Percentiles rank a stretch among this genome's conserved stretches.
Conservation (phyloP, 805 yeast species). For the Tetrapisispora nanseiensis region DNA sequence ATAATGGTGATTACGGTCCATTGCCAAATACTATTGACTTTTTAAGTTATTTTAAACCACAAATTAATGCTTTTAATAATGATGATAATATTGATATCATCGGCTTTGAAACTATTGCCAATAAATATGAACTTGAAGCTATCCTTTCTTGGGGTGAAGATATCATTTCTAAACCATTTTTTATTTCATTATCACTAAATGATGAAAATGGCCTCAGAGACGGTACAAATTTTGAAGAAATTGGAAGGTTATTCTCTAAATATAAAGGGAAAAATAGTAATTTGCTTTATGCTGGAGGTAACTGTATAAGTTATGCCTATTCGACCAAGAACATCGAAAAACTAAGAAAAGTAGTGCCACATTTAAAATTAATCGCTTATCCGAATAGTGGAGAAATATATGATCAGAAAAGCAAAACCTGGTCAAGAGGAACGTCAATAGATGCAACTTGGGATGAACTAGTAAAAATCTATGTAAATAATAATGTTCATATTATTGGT, state of each 20-base stretch:
- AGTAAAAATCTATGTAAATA: slow-evolving; percentile 33
- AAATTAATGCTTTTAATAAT: slow-evolving; percentile 42
- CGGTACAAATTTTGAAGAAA: slow-evolving; percentile 35
- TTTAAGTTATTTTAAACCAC: slow-evolving; percentile 25
- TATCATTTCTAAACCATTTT: slow-evolving; percentile 35
- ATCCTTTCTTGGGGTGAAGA: slow-evolving; percentile 34
- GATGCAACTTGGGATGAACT: slow-evolving; percentile 32
- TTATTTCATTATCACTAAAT: slow-evolving; percentile 35
- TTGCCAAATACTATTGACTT: slow-evolving; percentile 22
- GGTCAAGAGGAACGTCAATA: slow-evolving; percentile 29
- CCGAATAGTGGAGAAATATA: slow-evolving; percentile 72
- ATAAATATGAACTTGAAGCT: slow-evolving; percentile 43
- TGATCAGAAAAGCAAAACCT: slow-evolving; percentile 37
- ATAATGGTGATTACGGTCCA: slow-evolving; percentile 52
- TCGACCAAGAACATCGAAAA: slow-evolving; percentile 34
- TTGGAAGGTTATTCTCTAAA: slow-evolving; percentile 19
- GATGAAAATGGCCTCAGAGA: slow-evolving; percentile 36
- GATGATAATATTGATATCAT: slow-evolving; percentile 42
- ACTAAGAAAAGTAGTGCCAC: slow-evolving; percentile 15
- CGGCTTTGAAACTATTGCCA: slow-evolving; percentile 68
- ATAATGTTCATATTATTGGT: slow-evolving; percentile 47
- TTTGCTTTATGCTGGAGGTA: slow-evolving; percentile 51
- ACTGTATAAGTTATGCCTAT: slow-evolving; percentile 46
- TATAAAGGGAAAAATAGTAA: slow-evolving; percentile 16
- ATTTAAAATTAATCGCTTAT: slow-evolving; percentile 42